Base-by-base conservation (phyloP, 768 basidiomycete genomes). In the Porphyrellus cyaneotinctus region DNA sequence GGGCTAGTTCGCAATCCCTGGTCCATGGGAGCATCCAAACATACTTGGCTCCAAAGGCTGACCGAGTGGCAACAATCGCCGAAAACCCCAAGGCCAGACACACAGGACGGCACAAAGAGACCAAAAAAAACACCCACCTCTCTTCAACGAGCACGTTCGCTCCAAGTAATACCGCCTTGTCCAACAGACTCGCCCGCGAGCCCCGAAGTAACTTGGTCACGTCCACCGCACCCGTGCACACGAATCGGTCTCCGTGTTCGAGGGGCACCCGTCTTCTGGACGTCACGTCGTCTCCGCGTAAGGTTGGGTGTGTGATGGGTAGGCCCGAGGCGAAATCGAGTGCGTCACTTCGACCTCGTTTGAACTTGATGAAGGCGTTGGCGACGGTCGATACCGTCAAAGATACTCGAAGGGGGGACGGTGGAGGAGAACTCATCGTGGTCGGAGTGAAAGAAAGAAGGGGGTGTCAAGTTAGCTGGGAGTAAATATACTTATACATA, bases 71-170 rank as follows among this genome's bases (percentile, higher is more conserved):
- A 31, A 36, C 43, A n/a, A 17, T 9, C 15, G 18, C 41, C 43
- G 9, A 36, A n/a, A 6, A 44, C 42, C 17, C 35, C 35, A n/a
- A 17, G 17, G 33, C 32, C n/a, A n/a, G n/a, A 14, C 18, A 23
- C 14, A 36, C 9, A 41, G 9, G n/a, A 3, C 31, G 1, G 6
- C 7, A 48, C 20, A 17, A 22, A 10, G 12, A 20, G n/a, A 36
- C n/a, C 20, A 36, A 44, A 33, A 44, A 33, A 46, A 28, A 43
- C 26, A 81, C 86, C 42, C 63, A 88, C 88, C 78, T 74, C 63
- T 90, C 88, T 37, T 88, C 81, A 3, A 84, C 77, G 49, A 90
- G 74, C 1, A 79, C 80, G 59, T 83, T 84, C 4, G 77, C 82
- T 15, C 81, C 84, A 18, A 78, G 57, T 10, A 62, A 57, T 47